Evolutionary conservation across 495 filamentous ascomycete genomes (phyloP).

Genomic region (Hypoxylon lienhwacheense): DNA sequence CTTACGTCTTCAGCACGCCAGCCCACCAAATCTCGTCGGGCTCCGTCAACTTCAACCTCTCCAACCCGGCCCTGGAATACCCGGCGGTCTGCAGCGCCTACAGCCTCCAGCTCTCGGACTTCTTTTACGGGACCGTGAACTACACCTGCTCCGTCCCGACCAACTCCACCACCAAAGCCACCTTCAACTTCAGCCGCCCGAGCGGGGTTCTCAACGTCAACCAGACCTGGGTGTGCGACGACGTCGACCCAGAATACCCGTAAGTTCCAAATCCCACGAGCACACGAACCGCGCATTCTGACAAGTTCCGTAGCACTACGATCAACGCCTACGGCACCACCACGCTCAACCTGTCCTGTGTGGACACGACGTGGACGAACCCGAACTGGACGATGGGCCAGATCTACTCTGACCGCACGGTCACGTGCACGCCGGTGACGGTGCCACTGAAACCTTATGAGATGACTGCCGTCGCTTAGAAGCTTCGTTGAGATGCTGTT

Average conservation of each 20-base stretch:
- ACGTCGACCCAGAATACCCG: constrained; percentile 43
- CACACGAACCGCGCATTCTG: not conserved
- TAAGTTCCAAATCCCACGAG: constrained; percentile 25
- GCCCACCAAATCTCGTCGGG: constrained; percentile 51
- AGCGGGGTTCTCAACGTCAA: constrained; percentile 41
- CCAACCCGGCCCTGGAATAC: constrained; percentile 44
- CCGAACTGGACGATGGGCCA: constrained; percentile 46
- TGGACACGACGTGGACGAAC: constrained; percentile 41
- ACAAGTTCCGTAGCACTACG: constrained; percentile 34
- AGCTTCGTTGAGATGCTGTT: constrained; percentile 1
- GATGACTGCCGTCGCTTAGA: constrained; percentile 44
- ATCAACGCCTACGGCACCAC: constrained; percentile 43
- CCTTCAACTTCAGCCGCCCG: constrained; percentile 43
- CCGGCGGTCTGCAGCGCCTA: constrained; percentile 40
- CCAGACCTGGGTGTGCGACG: constrained; percentile 49
- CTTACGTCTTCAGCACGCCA: constrained; percentile 47
- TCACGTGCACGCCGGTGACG: constrained; percentile 40
- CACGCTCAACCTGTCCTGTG: constrained; percentile 42
- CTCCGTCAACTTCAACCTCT: constrained; percentile 47
- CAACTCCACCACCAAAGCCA: constrained; percentile 25
- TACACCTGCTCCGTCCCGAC: constrained; percentile 43
- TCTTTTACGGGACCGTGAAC: constrained; percentile 48
- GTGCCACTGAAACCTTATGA: constrained; percentile 35
- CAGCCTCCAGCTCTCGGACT: constrained; percentile 47
- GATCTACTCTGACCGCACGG: constrained; percentile 43